Evolutionary conservation across 2,329 filamentous ascomycete species (phyloP).

Genomic region (Coniochaeta hoffmannii): DNA sequence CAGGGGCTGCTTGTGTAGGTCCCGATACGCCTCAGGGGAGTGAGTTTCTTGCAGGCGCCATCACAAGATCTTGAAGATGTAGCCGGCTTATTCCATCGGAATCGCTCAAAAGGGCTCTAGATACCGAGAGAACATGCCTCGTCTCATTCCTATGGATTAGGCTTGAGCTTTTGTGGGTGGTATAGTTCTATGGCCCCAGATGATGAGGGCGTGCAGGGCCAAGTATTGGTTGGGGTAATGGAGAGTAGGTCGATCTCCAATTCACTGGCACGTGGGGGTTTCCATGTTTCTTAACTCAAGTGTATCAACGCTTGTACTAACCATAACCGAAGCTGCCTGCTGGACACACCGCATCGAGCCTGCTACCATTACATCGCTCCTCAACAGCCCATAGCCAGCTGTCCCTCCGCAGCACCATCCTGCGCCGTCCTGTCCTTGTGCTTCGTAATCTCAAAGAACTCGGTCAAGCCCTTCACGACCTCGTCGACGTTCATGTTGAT

Average conservation of each 20-base stretch:
- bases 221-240: not conserved
- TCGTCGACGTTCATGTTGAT: constrained; percentile 85
- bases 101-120: too few relatives aligned
- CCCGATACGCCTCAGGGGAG: too few relatives aligned
- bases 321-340: not conserved
- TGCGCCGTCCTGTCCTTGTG: constrained; percentile 24
- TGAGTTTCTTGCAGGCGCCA: too few relatives aligned
- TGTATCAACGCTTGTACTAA: too few relatives aligned
- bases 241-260: not conserved
- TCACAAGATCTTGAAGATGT: too few relatives aligned
- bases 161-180: too few relatives aligned
- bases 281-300: not conserved
- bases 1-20: too few relatives aligned
- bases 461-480: constrained; percentile 68
- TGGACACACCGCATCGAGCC: not conserved
- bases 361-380: not conserved
- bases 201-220: not conserved
- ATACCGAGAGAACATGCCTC: too few relatives aligned
- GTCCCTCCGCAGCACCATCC: not conserved
- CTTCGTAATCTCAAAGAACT: constrained; percentile 71
- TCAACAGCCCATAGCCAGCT: not conserved
- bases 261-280: not conserved
- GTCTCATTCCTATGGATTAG: too few relatives aligned
- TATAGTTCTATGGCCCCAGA: too few relatives aligned
- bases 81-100: too few relatives aligned